Percentiles rank a stretch among this genome's conserved stretches.
phyloP scores from a whole-genome alignment of 495 filamentous ascomycete genomes.

The Friedmanniomyces endolithicus region DNA sequence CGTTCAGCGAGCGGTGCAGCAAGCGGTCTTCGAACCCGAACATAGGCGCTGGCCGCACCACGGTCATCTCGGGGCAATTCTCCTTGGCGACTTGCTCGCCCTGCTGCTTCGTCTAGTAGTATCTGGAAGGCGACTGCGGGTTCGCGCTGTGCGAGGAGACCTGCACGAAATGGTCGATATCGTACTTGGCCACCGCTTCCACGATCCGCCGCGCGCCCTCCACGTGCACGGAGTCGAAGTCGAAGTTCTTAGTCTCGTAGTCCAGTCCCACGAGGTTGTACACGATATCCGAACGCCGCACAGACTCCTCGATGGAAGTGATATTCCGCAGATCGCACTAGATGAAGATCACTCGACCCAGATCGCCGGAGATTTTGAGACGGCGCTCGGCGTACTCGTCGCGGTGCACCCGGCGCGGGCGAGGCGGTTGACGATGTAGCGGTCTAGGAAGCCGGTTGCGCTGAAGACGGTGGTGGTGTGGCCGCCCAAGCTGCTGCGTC shows the following conservation, averaged over 20 bases:
- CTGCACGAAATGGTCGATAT: constrained; percentile 93
- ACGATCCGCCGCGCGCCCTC: constrained; percentile 91
- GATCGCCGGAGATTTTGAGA: constrained; percentile 86
- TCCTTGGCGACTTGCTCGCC: constrained; percentile 72
- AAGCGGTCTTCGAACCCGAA: constrained; percentile 92
- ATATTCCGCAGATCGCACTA: constrained; percentile 96
- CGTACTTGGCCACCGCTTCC: constrained; percentile 95
- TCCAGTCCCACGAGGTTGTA: constrained; percentile 89
- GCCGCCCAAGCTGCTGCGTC: constrained; percentile 31
- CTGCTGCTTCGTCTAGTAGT: constrained; percentile 72
- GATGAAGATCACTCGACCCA: constrained; percentile 77
- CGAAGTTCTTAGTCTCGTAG: constrained; percentile 98
- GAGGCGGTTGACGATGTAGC: constrained; percentile 93
- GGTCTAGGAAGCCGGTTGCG: constrained; percentile 87
- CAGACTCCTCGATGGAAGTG: constrained; percentile 87
- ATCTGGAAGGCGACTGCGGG: constrained; percentile 67
- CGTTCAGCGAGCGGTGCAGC: constrained; percentile 68
- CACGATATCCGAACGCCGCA: constrained; percentile 91
- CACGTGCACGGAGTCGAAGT: constrained; percentile 81
- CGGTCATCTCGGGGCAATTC: constrained; percentile 96
- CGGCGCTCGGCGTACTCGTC: constrained; percentile 98
- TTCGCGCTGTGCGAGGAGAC: constrained; percentile 91
- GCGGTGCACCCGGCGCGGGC: constrained; percentile 55
- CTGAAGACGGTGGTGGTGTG: constrained; percentile 97
- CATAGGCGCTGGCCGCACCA: constrained; percentile 86